Percentiles rank a stretch among this genome's conserved stretches.
phyloP scores from a whole-genome alignment of 441 rosid species.

The Populus hybrid region DNA sequence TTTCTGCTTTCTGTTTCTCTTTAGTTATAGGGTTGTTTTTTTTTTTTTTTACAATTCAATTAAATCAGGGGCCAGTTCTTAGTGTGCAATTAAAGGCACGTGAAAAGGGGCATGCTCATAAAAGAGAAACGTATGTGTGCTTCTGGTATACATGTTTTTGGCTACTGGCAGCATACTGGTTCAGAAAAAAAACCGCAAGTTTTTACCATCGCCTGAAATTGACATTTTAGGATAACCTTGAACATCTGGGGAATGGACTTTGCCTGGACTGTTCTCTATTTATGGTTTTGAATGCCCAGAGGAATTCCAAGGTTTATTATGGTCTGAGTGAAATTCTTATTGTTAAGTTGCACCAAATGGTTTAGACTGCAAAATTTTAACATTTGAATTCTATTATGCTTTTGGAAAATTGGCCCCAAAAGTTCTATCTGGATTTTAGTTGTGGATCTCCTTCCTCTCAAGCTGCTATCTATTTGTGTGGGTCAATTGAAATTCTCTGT shows the following conservation, averaged over 20 bases:
- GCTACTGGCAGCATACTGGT: neutral
- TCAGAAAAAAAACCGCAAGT: neutral
- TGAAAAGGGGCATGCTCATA: neutral
- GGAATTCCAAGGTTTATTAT: neutral
- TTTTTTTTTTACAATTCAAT: neutral
- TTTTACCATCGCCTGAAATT: neutral
- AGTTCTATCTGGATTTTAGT: slow-evolving; percentile 11
- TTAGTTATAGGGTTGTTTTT: neutral
- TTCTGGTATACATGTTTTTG: neutral
- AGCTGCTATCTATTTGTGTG: neutral
- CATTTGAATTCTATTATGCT: neutral
- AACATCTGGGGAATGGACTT: neutral
- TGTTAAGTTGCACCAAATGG: neutral
- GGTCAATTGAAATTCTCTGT: slow-evolving; percentile 16
- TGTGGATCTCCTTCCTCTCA: neutral
- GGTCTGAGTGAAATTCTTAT: neutral
- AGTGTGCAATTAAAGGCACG: neutral
- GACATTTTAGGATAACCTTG: neutral
- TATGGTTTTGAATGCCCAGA: neutral
- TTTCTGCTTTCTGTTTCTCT: slow-evolving; percentile 2
- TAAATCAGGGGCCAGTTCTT: neutral
- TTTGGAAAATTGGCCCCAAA: slow-evolving; percentile 6
- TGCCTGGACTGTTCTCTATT: neutral
- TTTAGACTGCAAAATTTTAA: neutral
- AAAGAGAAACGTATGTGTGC: neutral